phyloP scores from a whole-genome alignment of 106 monocot species.

The Dioscorea dumetorum region DNA sequence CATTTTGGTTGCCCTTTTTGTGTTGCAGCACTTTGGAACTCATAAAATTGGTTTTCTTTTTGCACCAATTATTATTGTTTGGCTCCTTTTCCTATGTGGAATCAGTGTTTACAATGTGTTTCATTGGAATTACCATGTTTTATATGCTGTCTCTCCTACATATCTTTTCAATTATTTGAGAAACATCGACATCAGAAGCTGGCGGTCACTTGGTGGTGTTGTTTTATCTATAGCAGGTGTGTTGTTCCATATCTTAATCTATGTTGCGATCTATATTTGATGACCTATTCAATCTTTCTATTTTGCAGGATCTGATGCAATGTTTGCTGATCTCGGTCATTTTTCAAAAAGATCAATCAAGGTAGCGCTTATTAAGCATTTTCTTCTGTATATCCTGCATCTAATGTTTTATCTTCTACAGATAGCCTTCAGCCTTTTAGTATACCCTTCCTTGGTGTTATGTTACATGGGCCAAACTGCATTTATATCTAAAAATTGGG shows the following conservation, averaged over 20 bases:
- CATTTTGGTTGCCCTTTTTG: slow-evolving; percentile 5
- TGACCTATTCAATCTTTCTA: too few species aligned
- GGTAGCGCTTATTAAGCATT: slow-evolving; percentile 4
- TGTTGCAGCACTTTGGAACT: slow-evolving; percentile 21
- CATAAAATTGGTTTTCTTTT: slow-evolving; percentile 22
- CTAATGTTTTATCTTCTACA: slow-evolving; percentile 17
- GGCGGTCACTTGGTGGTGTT: too few species aligned
- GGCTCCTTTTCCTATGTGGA: slow-evolving; percentile 18
- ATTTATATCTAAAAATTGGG: slow-evolving; percentile 69
- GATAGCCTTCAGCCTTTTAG: slow-evolving; percentile 88
- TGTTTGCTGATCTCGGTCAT: too few species aligned
- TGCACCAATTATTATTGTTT: slow-evolving; percentile 19
- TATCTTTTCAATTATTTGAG: too few species aligned
- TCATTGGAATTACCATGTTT: slow-evolving; percentile 3
- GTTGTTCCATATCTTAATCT: too few species aligned
- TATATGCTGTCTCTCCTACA: slow-evolving; percentile 10
- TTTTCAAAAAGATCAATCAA: too few species aligned
- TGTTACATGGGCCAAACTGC: slow-evolving; percentile 99
- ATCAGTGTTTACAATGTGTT: slow-evolving; percentile 18
- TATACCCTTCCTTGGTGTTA: slow-evolving; percentile 87
- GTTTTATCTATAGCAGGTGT: too few species aligned
- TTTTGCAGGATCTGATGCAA: too few species aligned
- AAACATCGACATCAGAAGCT: too few species aligned
- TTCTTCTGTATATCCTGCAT: too few species aligned
- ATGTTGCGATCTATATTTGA: too few species aligned